These are phyloP conservation scores for Raffaelea arxii DNA, from an alignment of 2,329 filamentous ascomycete species.

Conservation along the genomic window DNA sequence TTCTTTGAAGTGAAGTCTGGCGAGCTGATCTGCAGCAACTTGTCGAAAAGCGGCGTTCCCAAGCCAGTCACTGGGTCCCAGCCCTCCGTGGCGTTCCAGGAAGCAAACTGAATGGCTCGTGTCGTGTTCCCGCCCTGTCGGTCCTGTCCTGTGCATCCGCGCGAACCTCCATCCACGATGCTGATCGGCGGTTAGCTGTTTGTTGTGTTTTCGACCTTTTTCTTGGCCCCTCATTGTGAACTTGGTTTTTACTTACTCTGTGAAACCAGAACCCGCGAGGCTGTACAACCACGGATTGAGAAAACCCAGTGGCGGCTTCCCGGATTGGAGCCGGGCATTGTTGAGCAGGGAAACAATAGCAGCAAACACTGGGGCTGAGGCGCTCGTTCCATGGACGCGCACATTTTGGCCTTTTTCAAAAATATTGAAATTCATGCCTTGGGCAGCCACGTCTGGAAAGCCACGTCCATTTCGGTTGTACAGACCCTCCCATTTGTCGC, in stretches of 20 bases:
- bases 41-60: constrained; percentile 9
- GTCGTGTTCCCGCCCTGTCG: neutral
- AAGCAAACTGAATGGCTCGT: constrained; percentile 4
- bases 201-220: neutral
- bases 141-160: constrained; percentile 2
- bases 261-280: neutral
- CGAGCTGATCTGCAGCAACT: constrained; percentile 2
- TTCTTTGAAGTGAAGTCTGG: no score
- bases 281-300: constrained; percentile 39
- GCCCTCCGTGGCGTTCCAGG: constrained; percentile 11
- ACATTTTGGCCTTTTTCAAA: constrained; percentile 18
- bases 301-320: constrained; percentile 41
- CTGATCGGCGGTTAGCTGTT: constrained; percentile 2
- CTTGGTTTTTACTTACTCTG: constrained; percentile 5
- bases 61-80: constrained; percentile 10
- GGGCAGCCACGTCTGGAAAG: constrained; percentile 40
- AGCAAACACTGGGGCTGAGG: constrained; percentile 43
- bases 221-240: neutral
- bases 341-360: constrained; percentile 44
- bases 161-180: constrained; percentile 8
- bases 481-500: constrained; percentile 26
- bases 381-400: constrained; percentile 34
- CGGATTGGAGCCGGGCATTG: constrained; percentile 37
- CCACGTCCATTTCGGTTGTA: constrained; percentile 37
- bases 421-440: constrained; percentile 47